Evolutionary conservation across 2,329 filamentous ascomycete genomes (phyloP), one percentile per base, ranked within the genome.

Genomic region (Fusarium camptoceras): DNA sequence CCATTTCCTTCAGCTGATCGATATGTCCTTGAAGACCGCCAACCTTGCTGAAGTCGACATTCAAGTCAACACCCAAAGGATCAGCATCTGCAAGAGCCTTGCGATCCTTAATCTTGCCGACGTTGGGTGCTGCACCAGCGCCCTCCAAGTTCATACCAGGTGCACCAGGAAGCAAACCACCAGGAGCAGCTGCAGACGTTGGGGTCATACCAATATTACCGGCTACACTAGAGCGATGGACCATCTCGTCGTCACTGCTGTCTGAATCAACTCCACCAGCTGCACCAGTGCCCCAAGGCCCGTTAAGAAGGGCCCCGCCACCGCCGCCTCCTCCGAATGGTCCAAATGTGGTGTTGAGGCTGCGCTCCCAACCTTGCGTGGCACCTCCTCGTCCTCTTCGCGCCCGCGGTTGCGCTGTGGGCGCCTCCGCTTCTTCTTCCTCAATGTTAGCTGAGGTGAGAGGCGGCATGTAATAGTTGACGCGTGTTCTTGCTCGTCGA

Each of bases 1-100:
- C 95, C 96, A 99, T 99, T 82, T 99, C 96, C 81, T 99, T 98
- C 67, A 99, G 86, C 79, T 98, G 94, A 77, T 98, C 94, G 77
- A 99, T 98, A 77, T 98, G 95, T 37, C 93, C 91, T 78, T 97
- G 91, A 46, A 99, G 83, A 42, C 96, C 96, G 76, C 96, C 96
- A 59, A 99, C 94, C 71, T 94, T 93, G 79, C 93, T 95, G 78
- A 99, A 98, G 77, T 94, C 94, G 66, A 99, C 94, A 75, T 89
- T 95, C 76, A 95, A 84, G 77, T 98, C 94, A 34, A 99, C 94
- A 12, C 96, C 96, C 6, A 99, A 87, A 46, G 96, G 96, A 77
- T 98, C 96, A 6, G 94, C 93, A 82, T 99, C 96, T 24, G 95
- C 95, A 49, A 98, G 86, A 6, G 93, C 91, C 78, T 97, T 97